Evolutionary conservation across 805 yeast genomes (phyloP).

Genomic region (Starmerella lactis-condensi): DNA sequence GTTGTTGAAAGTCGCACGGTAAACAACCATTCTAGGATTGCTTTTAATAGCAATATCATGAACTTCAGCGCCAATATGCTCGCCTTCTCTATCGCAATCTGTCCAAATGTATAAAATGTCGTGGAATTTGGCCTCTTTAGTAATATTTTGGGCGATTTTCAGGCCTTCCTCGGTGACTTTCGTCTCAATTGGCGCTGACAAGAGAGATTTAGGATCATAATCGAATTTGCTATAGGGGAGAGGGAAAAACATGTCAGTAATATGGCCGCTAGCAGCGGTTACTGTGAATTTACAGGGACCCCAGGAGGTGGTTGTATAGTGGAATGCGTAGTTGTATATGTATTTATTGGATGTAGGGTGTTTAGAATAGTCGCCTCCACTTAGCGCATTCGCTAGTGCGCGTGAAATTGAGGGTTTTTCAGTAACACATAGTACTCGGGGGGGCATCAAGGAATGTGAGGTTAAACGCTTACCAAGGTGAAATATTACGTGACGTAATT

Average conservation of each 20-base stretch:
- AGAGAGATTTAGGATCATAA: conserved; percentile 44
- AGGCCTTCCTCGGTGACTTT: conserved; percentile 27
- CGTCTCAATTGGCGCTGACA: conserved; percentile 45
- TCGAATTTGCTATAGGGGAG: conserved; percentile 45
- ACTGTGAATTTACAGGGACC: conserved; percentile 67
- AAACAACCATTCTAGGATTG: conserved; percentile 34
- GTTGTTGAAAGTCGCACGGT: conserved; percentile 77
- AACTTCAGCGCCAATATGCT: conserved; percentile 74
- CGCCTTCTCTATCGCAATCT: conserved; percentile 96
- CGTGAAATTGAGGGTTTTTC: conserved; percentile 92
- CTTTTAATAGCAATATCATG: conserved; percentile 43
- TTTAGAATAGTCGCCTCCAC: conserved; percentile 44
- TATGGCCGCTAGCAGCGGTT: conserved; percentile 86
- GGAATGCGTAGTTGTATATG: conserved; percentile 64
- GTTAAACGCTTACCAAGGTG: no score
- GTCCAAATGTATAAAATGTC: conserved; percentile 82
- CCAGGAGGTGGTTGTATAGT: conserved; percentile 40
- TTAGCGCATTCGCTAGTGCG: conserved; percentile 53
- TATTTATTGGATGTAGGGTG: conserved; percentile 38
- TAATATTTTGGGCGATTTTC: conserved; percentile 47
- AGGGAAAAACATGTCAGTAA: conserved; percentile 48
- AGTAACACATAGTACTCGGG: conserved; percentile 67
- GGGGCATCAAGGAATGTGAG: no score
- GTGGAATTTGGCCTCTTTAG: conserved; percentile 40
- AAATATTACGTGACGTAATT: no score